Evolutionary conservation across 2,329 filamentous ascomycete species (phyloP), one percentile per base, ranked within the genome.

Genomic region (Fulvia fulva): DNA sequence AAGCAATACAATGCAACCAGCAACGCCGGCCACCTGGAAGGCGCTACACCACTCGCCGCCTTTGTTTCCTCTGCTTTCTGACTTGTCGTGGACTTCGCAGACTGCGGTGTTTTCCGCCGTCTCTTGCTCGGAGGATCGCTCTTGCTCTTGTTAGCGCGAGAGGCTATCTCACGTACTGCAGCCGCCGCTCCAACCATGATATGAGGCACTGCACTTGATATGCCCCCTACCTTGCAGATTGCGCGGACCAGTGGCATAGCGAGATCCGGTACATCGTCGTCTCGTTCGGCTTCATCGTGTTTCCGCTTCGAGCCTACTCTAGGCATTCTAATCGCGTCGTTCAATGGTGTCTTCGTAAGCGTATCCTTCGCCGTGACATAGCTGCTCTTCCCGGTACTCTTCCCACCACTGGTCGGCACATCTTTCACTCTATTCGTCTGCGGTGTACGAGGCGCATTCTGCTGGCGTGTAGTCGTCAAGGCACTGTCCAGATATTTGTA

Each of bases 401-500:
- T 47, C 25, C 44, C n/a, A 21, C 47, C 28, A 44, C 56, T 26
- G 23, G 37, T 19, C 7, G 46, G 21, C 14, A 45, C 58, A 59
- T 57, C 56, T 21, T 46, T 56, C 41, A 52, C 55, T 41, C 58
- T 54, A 16, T 52, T 43, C 9, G 9, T 52, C 30, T 26, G 57
- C n/a, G 68, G 68, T 57, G 75, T 71, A 34, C 70, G 73, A 57
- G 73, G 75, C n/a, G 72, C 68, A 19, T 66, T 61, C 26, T 50
- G 47, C n/a, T 50, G 47, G 5, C 47, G 23, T 19, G 23, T 25
- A 7, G 71, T 69, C 25, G 58, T 56, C 28, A 97, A 78, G 43
- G 87, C 86, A 56, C 84, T 85, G 65, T 93, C 87, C 59, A 97
- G 84, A 71, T 93, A 91, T 30, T 78, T 78, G 72, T 92, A 94